Evolutionary conservation across 352 stramenopile species (phyloP), one percentile per base, ranked within the genome.

Genomic region (Phytopythium helicoides): DNA sequence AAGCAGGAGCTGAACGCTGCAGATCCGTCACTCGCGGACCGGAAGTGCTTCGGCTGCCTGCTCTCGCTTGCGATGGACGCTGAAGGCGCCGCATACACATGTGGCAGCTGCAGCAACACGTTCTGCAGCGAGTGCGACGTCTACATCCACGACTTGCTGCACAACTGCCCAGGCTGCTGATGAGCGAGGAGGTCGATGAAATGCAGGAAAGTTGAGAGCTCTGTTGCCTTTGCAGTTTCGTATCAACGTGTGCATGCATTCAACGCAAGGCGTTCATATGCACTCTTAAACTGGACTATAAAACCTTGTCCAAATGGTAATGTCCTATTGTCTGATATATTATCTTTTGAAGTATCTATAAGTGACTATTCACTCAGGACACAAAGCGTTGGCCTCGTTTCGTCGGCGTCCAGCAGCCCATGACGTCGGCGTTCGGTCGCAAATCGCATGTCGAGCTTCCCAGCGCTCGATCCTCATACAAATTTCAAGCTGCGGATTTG

Each of bases 91-190:
- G 79, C 76, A 28, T 95, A 92, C 52, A 42, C 78, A 47, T 99
- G 97, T 64, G 82, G 84, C 1, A 76, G 87, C 46, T 99, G 97
- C 61, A 46, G 74, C 6, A 90, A 95, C 60, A 45, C 84, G 12
- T 99, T 99, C 73, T 99, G 96, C 71, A 88, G 86, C 34, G 92
- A 98, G 71, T 99, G 97, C 60, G 96, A 99, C 76, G 78, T 97
- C 28, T 99, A 97, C 76, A 90, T 99, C 59, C 96, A 99, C 71
- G 96, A 99, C 66, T 97, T 92, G 47, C 76, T 99, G 54, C 97
- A 99, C 76, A 99, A 99, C 63, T 99, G 97, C 68, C 97, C 97
- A 26, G 95, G 95, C 15, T 99, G 97, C 63, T 77, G 77, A 41
- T 92, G 25, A 69, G 19, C 2, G 12, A 11, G 28, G 28, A 33